Base-by-base conservation (phyloP, 192 early-diverging fungal genomes). In the Backusella liffmaniae region DNA sequence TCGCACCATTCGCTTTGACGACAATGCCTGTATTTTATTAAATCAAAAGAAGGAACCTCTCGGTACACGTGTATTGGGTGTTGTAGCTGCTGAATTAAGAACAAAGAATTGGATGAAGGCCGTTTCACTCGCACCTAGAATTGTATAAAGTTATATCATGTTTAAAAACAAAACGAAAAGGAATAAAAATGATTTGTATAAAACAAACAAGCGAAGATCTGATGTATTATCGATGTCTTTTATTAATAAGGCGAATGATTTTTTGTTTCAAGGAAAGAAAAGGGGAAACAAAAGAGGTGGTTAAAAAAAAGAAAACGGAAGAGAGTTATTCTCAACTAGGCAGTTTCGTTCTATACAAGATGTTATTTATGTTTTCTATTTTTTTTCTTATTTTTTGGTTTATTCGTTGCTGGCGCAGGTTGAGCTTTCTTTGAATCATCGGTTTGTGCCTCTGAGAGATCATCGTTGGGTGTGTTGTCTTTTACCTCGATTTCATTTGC, bases 101-200 rank as follows among this genome's bases (percentile, higher is more conserved):
- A 92, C 92, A 85, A 98, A 97, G 90, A 91, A 94, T 78, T 97
- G 96, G 96, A 91, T 95, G 81, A 99, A 99, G 89, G 89, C 98
- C 37, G 90, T 94, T 66, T 93, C 94, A 62, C 89, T 99, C 80
- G 97, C 97, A 12, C 96, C 96, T 68, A 92, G 92, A 81, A 90
- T 98, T 53, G 87, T 97, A 37, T 96, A 88, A 88, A 76, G 26
- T 62, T 62, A 62, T 29, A 29, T 62, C 23, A 21, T 49, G 16
- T 49, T n/a, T n/a, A 6, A 49, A 49, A 6, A 49, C 4, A 46
- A 6, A 49, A 49, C 18, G 18, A 49, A 49, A 49, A 6, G 46
- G 46, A 49, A 49, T 49, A 49, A 49, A 49, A 44, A 44, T 16
- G 42, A 44, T 13, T 10, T 16, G 18, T 16, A 49, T 49, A 49